These are phyloP conservation scores for Castanopsis chinensis DNA, from an alignment of 306 rosid species.

Conservation along the genomic window DNA sequence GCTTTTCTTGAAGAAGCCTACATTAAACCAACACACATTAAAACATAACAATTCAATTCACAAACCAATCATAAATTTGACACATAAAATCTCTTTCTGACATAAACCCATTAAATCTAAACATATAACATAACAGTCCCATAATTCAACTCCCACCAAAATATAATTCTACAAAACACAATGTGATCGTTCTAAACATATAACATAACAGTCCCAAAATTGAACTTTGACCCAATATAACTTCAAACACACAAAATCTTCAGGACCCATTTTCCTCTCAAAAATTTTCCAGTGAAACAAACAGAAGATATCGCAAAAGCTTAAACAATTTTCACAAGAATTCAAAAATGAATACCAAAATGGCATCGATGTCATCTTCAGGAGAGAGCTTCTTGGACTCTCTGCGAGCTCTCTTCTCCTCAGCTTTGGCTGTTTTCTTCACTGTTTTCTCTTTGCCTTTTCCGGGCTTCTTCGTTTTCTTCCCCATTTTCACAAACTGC, in stretches of 20 bases:
- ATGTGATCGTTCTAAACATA: too few species aligned
- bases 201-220: too few species aligned
- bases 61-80: not conserved
- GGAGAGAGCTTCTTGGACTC: slow-evolving; percentile 92
- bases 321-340: not conserved
- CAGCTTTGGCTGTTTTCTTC: slow-evolving; percentile 81
- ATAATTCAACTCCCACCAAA: too few species aligned
- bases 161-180: too few species aligned
- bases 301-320: not conserved
- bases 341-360: slow-evolving; percentile 46
- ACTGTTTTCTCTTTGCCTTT: slow-evolving; percentile 96
- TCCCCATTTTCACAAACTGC: slow-evolving; percentile 59
- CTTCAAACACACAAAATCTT: too few species aligned
- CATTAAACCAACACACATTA: not conserved
- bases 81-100: not conserved
- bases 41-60: not conserved
- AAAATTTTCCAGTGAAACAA: not conserved
- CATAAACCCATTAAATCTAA: not conserved
- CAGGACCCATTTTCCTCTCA: not conserved
- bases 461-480: slow-evolving; percentile 89
- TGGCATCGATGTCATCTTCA: slow-evolving; percentile 95
- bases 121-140: not conserved
- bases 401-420: slow-evolving; percentile 82
- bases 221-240: too few species aligned
- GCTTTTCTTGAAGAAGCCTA: not conserved